Conservation (phyloP, 345 rosid genomes). For the Ailanthus altissimus region DNA sequence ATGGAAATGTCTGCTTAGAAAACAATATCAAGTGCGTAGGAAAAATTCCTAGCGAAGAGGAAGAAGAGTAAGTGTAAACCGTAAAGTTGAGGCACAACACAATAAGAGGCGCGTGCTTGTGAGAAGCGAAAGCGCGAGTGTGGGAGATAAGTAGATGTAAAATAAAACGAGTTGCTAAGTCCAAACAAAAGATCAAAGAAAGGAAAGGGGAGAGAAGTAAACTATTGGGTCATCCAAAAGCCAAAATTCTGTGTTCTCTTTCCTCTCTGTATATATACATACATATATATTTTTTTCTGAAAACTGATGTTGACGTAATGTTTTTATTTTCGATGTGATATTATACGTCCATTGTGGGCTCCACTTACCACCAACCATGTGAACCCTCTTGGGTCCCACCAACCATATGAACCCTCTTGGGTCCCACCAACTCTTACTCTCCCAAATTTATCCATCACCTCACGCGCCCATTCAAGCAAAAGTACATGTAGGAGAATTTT, state of each 20-base stretch:
- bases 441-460: background rate
- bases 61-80: too few relatives aligned
- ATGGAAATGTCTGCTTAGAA: too few relatives aligned
- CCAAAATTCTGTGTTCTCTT: conserved; percentile 7
- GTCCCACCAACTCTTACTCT: background rate
- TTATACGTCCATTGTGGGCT: conserved; percentile 16
- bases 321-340: conserved; percentile 11
- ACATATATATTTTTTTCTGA: background rate
- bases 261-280: background rate
- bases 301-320: background rate
- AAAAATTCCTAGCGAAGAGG: too few relatives aligned
- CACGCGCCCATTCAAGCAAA: background rate
- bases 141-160: too few relatives aligned
- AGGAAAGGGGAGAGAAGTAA: background rate
- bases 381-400: conserved; percentile 23
- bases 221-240: conserved; percentile 22
- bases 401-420: conserved; percentile 24
- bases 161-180: background rate
- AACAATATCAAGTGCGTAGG: too few relatives aligned
- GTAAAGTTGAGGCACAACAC: too few relatives aligned
- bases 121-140: too few relatives aligned
- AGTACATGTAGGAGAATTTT: too few relatives aligned
- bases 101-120: too few relatives aligned
- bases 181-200: background rate
- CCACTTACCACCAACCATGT: conserved; percentile 33